Base-by-base conservation (phyloP, 176 grass and related monocot species). In the Alloteropsis semialata region DNA sequence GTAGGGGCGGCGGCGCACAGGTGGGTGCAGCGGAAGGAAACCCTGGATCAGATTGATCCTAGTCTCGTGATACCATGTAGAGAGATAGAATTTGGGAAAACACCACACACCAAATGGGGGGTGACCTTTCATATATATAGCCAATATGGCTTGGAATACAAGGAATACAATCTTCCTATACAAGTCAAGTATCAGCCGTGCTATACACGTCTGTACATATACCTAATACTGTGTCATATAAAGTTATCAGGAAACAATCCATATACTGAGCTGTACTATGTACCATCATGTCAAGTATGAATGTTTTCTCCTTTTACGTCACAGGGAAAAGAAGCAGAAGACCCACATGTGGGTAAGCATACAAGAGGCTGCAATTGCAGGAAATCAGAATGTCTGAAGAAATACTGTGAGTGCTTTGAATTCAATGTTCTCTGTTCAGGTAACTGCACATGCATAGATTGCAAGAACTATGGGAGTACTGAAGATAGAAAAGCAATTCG, bases 371-470 rank as follows among this genome's bases (percentile, higher is more conserved):
- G 78, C 73, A 55, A 85, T 3, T 90, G 83, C 83, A 90, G 77
- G 78, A 90, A 55, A 80, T 82, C 88, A 37, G 72, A 74, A 36
- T 90, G 83, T 55, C 44, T 90, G 22, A 90, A 90, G 71, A 90
- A 82, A 84, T 90, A 90, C 33, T 86, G 88, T 28, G 83, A 66
- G 33, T 86, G 88, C 64, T 90, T 90, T 41, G 72, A 77, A 86
- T 74, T 55, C 49, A 90, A 82, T 76, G 75, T 90, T 82, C 78
- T 82, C 53, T 90, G 83, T 42, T 85, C 88, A 37, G 78, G 86
- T 55, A 90, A 86, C 68, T 90, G 88, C 72, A 77, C 44, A 57
- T 90, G 83, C 79, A 74, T 28, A 29, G 58, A 65, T 36, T 88
- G 87, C 81, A 88, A 88, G 80, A 88, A 84, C 58, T 88, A 66